Base-by-base conservation (phyloP, 1,284 basidiomycete genomes). In the Meripilus lineatus region DNA sequence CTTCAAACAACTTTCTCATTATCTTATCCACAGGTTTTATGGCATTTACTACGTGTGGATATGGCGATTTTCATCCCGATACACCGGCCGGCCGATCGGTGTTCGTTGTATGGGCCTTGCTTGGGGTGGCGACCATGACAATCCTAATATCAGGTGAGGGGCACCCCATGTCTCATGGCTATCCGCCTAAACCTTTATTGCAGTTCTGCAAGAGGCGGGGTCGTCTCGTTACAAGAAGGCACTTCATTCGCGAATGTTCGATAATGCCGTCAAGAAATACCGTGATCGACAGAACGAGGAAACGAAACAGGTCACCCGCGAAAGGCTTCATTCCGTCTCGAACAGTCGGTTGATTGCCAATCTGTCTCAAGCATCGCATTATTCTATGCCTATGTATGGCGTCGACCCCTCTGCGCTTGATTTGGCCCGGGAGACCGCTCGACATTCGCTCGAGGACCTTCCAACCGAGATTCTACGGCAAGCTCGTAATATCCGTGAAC, bases 81-180 rank as follows among this genome's bases (percentile, higher is more conserved):
- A 80, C 82, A 0, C 74, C 81, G 11, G 75, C 81, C 4, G 89
- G 89, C 3, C 74, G 86, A 20, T 79, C 82, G 4, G 72, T 92
- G 38, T 92, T 93, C 60, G 77, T 91, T 42, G 76, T 82, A 6
- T 92, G 89, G 89, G 84, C 87, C 0, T 62, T 93, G 35, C 64
- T 87, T 7, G 87, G 87, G 18, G 82, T 90, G 15, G 84, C 73
- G 1, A 78, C 84, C 1, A 77, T 89, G 74, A 86, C 85, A 0
- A 79, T 85, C 28, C 68, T 88, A 8, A 74, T 84, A 46, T 81
- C 84, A 6, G 75, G 84, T 83, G n/a, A n/a, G n/a, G n/a, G n/a
- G n/a, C n/a, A n/a, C 3, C 39, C 7, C 7, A 18, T 38, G 5
- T 5, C 8, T 42, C 28, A n/a, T 30, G n/a, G n/a, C n/a, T 30